These are phyloP conservation scores for Pseudocercospora crystallina DNA, from an alignment of 2,329 filamentous ascomycete genomes.

Conservation along the genomic window DNA sequence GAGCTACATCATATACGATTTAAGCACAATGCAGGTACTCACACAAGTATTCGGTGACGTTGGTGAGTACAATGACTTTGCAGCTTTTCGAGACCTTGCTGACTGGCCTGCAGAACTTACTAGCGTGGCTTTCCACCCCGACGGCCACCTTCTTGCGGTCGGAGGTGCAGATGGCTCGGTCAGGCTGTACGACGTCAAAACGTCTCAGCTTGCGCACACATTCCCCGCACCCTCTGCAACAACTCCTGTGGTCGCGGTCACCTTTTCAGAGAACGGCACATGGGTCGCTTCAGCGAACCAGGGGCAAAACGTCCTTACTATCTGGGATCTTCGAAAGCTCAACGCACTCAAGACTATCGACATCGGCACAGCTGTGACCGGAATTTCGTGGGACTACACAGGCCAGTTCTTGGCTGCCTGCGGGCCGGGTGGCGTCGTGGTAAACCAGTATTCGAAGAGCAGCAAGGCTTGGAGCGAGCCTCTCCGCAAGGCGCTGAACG, in stretches of 20 bases:
- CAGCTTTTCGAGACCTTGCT: slow-evolving; percentile 20
- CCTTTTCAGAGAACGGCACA: slow-evolving; percentile 94
- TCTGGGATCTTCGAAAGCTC: slow-evolving; percentile 90
- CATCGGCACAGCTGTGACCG: slow-evolving; percentile 73
- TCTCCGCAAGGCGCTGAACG: slow-evolving; percentile 71
- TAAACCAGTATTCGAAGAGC: slow-evolving; percentile 86
- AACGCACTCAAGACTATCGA: slow-evolving; percentile 82
- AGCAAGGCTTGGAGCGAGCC: slow-evolving; percentile 88
- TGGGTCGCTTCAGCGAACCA: slow-evolving; percentile 86
- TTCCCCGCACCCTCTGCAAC: slow-evolving; percentile 59
- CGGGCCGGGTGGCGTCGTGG: slow-evolving; percentile 75
- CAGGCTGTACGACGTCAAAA: slow-evolving; percentile 85
- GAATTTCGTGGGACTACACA: slow-evolving; percentile 87
- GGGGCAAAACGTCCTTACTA: slow-evolving; percentile 73
- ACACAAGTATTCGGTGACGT: slow-evolving; percentile 78
- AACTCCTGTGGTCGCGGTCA: slow-evolving; percentile 67
- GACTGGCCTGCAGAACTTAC: slow-evolving; percentile 61
- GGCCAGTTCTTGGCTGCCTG: slow-evolving; percentile 87
- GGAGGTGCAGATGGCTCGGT: slow-evolving; percentile 79
- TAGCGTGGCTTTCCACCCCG: slow-evolving; percentile 84
- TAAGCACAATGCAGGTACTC: slow-evolving; percentile 65
- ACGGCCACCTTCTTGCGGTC: slow-evolving; percentile 88
- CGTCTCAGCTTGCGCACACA: slow-evolving; percentile 70
- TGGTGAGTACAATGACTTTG: slow-evolving; percentile 55
- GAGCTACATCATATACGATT: slow-evolving; percentile 86